A percentile compares a stretch with the other conserved stretches of the same genome.
Conservation (phyloP, 225 moss, liverwort and hornwort species). For the Bryoerythrophyllum caledonicum region DNA sequence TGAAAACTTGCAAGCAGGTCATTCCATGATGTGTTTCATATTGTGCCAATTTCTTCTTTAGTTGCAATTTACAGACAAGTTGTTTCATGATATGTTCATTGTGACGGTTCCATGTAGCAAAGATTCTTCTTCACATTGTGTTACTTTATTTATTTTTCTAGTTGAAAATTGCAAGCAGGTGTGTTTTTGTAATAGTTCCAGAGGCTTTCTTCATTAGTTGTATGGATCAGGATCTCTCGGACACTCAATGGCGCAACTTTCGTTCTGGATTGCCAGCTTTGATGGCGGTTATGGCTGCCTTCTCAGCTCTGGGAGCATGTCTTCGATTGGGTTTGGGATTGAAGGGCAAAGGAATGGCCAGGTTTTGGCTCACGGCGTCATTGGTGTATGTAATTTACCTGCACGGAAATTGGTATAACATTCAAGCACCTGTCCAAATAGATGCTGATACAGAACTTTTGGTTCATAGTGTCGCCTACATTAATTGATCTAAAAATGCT, state of each 20-base stretch:
- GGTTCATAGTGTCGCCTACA: too few species aligned
- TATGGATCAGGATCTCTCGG: constrained; percentile 71
- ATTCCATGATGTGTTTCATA: not conserved
- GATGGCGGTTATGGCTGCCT: constrained; percentile 61
- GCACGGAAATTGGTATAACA: constrained; percentile 68
- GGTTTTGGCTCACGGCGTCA: constrained; percentile 71
- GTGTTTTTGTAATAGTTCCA: not conserved
- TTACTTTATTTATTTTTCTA: not conserved
- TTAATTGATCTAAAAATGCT: too few species aligned
- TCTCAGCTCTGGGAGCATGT: constrained; percentile 49
- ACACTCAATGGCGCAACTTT: constrained; percentile 85
- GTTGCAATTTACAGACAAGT: too few species aligned
- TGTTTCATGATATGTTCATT: too few species aligned
- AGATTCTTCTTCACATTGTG: too few species aligned
- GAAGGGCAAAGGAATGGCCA: constrained; percentile 63
- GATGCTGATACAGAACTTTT: not conserved
- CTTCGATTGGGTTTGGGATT: constrained; percentile 48
- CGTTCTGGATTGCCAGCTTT: constrained; percentile 66
- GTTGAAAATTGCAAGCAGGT: not conserved
- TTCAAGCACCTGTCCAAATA: constrained; percentile 9
- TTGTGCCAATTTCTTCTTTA: too few species aligned
- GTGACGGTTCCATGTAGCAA: too few species aligned
- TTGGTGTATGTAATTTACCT: constrained; percentile 58
- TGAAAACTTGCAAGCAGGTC: not conserved
- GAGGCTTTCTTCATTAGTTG: not conserved